phyloP scores from a whole-genome alignment of 768 basidiomycete genomes.

The Ramaria rubella region DNA sequence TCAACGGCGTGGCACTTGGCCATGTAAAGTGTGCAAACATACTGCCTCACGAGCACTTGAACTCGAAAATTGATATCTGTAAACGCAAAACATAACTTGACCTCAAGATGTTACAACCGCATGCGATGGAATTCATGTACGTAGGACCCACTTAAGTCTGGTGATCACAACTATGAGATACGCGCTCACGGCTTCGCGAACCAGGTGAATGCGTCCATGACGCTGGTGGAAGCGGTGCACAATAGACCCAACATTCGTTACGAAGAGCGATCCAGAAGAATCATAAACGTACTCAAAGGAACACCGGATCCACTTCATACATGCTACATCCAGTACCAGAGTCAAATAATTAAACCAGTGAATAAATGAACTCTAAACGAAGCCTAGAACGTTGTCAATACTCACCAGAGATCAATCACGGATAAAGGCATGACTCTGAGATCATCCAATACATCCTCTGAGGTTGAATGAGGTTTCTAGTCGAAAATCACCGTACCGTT shows the following conservation, averaged over 20 bases:
- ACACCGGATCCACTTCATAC: conserved; percentile 22
- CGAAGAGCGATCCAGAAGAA: background rate
- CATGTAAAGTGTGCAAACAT: conserved; percentile 11
- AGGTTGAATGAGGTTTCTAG: conserved; percentile 10
- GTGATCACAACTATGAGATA: conserved; percentile 16
- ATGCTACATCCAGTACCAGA: conserved; percentile 17
- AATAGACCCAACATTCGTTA: background rate
- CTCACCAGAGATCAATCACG: conserved; percentile 19
- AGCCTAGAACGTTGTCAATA: background rate
- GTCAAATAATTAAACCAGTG: background rate
- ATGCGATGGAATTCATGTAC: too few relatives aligned
- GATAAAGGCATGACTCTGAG: conserved; percentile 18
- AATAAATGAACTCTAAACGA: background rate
- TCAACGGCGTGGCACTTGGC: background rate
- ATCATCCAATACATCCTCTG: conserved; percentile 19
- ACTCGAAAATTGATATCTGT: conserved; percentile 19
- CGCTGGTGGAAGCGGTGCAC: conserved; percentile 14
- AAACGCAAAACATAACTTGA: too few relatives aligned
- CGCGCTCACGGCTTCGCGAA: conserved; percentile 19
- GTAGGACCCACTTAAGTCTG: conserved; percentile 18
- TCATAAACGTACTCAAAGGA: conserved; percentile 1
- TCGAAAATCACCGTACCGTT: conserved; percentile 7
- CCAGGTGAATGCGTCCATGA: conserved; percentile 25
- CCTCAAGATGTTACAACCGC: too few relatives aligned
- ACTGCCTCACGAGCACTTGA: conserved; percentile 20